Evolutionary conservation across 768 basidiomycete species (phyloP).

Genomic region (Xerocomellus chrysenteron): DNA sequence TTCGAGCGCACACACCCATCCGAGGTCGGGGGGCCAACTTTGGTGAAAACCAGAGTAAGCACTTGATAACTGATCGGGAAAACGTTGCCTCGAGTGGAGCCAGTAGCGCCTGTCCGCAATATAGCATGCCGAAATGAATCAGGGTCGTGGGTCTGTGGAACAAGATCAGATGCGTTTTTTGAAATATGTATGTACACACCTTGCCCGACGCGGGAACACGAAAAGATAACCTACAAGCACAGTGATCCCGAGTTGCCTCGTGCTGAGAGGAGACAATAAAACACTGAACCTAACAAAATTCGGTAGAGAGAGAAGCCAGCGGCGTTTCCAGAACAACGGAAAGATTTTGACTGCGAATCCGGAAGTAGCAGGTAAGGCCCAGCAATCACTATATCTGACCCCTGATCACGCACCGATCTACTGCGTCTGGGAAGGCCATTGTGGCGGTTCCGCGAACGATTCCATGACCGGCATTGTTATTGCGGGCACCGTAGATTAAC

Average conservation of each 20-base stretch:
- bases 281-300: neutral
- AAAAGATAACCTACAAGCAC: neutral
- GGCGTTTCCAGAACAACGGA: slow-evolving; percentile 25
- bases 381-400: slow-evolving; percentile 23
- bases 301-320: slow-evolving; percentile 16
- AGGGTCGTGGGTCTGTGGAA: slow-evolving; percentile 20
- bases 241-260: slow-evolving; percentile 4
- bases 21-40: slow-evolving; percentile 2
- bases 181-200: neutral
- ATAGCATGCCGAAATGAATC: slow-evolving; percentile 31
- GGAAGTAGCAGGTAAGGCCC: slow-evolving; percentile 25
- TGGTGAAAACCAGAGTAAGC: neutral
- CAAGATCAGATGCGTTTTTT: neutral
- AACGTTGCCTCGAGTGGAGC: slow-evolving; percentile 13
- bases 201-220: neutral
- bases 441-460: slow-evolving; percentile 28
- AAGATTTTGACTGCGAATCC: slow-evolving; percentile 27
- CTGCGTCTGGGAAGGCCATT: slow-evolving; percentile 23
- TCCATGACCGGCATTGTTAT: slow-evolving; percentile 22
- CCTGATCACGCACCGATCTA: slow-evolving; percentile 28
- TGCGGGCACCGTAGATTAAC: slow-evolving; percentile 26
- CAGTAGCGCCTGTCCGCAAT: slow-evolving; percentile 11
- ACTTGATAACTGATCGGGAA: slow-evolving; percentile 15
- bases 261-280: neutral
- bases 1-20: neutral